Evolutionary conservation across 805 yeast species (phyloP).

Genomic region (Schwanniomyces yamadae): DNA sequence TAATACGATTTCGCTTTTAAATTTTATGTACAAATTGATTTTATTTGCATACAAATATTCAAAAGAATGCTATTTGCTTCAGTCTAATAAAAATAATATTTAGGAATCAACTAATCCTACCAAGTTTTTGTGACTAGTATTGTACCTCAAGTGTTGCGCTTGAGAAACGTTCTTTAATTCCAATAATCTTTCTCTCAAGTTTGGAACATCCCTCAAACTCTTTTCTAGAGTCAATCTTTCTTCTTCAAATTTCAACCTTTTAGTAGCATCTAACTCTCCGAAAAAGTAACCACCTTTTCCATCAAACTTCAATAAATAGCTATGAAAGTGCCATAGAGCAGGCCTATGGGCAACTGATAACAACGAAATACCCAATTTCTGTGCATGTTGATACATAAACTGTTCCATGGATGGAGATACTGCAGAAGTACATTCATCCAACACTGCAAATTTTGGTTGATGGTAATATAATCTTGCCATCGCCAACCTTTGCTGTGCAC

Average conservation of each 20-base stretch:
- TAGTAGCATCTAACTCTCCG: conserved; percentile 65
- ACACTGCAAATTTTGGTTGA: conserved; percentile 87
- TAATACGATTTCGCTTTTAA: no score
- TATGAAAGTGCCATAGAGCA: conserved; percentile 90
- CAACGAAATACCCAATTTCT: conserved; percentile 72
- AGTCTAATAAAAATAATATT: background rate
- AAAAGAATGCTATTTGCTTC: no score
- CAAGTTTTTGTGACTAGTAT: conserved; percentile 27
- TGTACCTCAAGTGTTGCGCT: conserved; percentile 39
- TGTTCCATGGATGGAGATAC: conserved; percentile 90
- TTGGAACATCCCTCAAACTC: conserved; percentile 67
- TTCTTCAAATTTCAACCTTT: conserved; percentile 72
- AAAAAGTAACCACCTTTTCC: conserved; percentile 73
- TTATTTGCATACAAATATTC: no score
- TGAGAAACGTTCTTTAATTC: conserved; percentile 57
- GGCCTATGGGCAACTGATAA: conserved; percentile 91
- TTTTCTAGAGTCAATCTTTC: conserved; percentile 72
- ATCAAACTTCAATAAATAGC: conserved; percentile 76
- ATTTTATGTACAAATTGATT: no score
- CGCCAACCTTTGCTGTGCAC: conserved; percentile 91
- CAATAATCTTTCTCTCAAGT: conserved; percentile 61
- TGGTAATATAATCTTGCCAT: conserved; percentile 92
- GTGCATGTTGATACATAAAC: conserved; percentile 82
- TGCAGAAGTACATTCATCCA: conserved; percentile 95
- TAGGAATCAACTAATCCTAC: conserved; percentile 16